Evolutionary conservation across 371 early-diverging fungal genomes (phyloP), one percentile per base, ranked within the genome.

Genomic region (Mucor sp.): DNA sequence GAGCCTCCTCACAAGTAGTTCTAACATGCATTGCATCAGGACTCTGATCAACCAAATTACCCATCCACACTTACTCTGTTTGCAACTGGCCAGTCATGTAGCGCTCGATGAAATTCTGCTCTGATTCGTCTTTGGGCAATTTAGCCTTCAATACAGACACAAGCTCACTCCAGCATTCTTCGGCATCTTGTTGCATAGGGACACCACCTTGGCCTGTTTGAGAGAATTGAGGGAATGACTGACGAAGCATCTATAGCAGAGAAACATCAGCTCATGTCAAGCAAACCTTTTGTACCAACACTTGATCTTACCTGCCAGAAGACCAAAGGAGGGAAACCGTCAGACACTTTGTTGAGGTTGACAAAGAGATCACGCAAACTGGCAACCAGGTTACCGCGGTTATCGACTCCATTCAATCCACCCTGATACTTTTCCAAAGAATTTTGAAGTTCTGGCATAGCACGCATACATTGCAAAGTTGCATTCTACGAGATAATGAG

Each of bases 171-270:
- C 97, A 98, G 77, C 96, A 97, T 76, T 99, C 99, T 75, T 98
- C 97, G 4, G 99, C 99, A 79, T 99, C 99, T 81, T 99, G 99
- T 74, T 99, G 99, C 82, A 85, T 81, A 75, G 86, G 92, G 19
- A 90, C 63, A 71, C 94, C 85, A 57, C 81, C 83, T 67, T 83
- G 79, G 75, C 93, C 89, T 65, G 80, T 84, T 71, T 93, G 93
- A 11, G 88, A 88, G 76, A 96, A 98, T 74, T 94, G 95, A 35
- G 97, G 97, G 69, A 89, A 96, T 2, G 85, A 87, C 59, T 83
- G 79, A 17, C 96, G 90, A 48, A 99, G 80, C 65, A 90, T 79
- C 86, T 89, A 5, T 41, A 41, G 4, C 12, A 35, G 37, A 53
- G 37, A 14, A 28, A 1, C 23, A 23, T 27, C 35, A 19, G 37